Percentiles rank a stretch among this genome's conserved stretches.
Evolutionary conservation across 352 stramenopile species (phyloP).

Genomic region (Globisporangium radiosum): DNA sequence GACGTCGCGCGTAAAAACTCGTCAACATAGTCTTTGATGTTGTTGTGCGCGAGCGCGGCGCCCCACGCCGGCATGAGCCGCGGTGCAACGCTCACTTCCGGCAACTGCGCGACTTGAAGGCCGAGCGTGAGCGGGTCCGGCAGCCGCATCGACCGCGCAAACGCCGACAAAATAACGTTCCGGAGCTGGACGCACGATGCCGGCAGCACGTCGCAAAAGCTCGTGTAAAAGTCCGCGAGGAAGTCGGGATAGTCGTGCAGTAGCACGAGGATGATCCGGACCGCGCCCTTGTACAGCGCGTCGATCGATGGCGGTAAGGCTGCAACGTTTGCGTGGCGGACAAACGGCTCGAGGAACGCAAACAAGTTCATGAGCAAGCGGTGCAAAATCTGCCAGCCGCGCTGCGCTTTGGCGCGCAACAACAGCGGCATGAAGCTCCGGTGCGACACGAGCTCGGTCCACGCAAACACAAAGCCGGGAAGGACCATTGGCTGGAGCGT

Average conservation of each 20-base stretch:
- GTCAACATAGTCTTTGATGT: conserved; percentile 93
- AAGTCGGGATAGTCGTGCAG: conserved; percentile 99
- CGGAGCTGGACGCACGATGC: conserved; percentile 96
- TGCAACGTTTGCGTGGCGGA: conserved; percentile 83
- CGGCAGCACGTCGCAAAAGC: conserved; percentile 97
- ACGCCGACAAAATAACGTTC: conserved; percentile 98
- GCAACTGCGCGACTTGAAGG: conserved; percentile 96
- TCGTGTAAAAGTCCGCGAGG: conserved; percentile 96
- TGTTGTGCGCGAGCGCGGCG: conserved; percentile 86
- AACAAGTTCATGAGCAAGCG: conserved; percentile 97
- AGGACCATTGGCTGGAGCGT: conserved; percentile 94
- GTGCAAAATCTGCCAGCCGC: conserved; percentile 96
- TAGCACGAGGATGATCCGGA: conserved; percentile 96
- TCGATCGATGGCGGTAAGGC: conserved; percentile 88
- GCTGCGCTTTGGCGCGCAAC: conserved; percentile 90
- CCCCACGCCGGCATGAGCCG: conserved; percentile 93
- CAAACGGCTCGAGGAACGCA: conserved; percentile 96
- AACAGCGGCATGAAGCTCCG: conserved; percentile 98
- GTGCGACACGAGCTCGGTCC: conserved; percentile 98
- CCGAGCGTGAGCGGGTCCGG: conserved; percentile 97
- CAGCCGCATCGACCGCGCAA: conserved; percentile 95
- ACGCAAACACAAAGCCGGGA: conserved; percentile 97
- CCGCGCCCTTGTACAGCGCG: conserved; percentile 96
- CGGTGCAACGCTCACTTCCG: conserved; percentile 94
- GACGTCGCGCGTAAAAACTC: conserved; percentile 90